Evolutionary conservation across 2,329 filamentous ascomycete species (phyloP), one percentile per base, ranked within the genome.

Genomic region (Erysiphe pulchra): DNA sequence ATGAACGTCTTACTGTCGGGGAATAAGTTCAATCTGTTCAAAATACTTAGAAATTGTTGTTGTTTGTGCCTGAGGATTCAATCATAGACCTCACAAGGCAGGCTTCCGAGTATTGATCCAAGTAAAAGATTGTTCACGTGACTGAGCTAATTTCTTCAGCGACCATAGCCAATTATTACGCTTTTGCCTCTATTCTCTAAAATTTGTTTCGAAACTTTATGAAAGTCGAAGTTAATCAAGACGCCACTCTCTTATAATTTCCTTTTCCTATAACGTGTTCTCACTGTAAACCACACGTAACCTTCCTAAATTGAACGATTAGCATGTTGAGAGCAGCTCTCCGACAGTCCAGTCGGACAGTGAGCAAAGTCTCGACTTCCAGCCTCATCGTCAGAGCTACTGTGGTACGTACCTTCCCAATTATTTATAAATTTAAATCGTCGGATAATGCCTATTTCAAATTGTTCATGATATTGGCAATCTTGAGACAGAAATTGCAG

Each of bases 261-360:
- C 16, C 20, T 30, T 30, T n/a, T 28, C 30, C 16, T 5, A 12
- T 24, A 42, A 73, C 70, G 73, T 74, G 70, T 69, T 66, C 50
- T 62, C 68, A 72, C 72, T 75, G 74, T 76, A 76, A 73, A 65
- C 65, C 66, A 64, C 63, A 63, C 36, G 20, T 62, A 56, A 64
- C 65, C 60, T 61, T 60, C 64, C 61, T 61, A 61, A 64, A 62
- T 67, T 64, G 67, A 58, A 65, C 60, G 64, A 62, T 65, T 64
- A 73, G 66, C 70, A 94, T 95, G 87, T 92, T 94, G 76, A 84
- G 87, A 71, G 92, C 82, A 78, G 86, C 87, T 73, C 75, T 95
- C 70, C 78, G 86, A 73, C 85, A 92, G 75, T 92, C 85, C 67
- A 80, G 80, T 72, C 85, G 86, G 73, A 80, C 82, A 68, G 82